phyloP scores from a whole-genome alignment of 441 rosid species.

The Daphne laureola region DNA sequence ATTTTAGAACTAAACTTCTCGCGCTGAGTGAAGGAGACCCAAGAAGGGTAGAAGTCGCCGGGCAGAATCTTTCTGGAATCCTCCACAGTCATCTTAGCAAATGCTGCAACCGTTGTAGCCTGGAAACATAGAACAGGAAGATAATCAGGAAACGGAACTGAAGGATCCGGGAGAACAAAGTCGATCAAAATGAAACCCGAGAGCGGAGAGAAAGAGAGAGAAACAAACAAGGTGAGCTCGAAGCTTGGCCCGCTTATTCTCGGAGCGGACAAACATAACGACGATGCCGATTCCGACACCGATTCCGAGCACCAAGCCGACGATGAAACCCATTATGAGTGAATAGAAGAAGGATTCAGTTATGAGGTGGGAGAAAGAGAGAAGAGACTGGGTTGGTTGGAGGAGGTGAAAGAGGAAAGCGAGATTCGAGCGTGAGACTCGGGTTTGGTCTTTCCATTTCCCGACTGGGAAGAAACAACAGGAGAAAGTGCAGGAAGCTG shows the following conservation, averaged over 20 bases:
- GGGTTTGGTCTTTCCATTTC: no score
- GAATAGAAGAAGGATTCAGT: no score
- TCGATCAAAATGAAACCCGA: not conserved
- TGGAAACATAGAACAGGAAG: slow-evolving; percentile 13
- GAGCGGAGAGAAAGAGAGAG: not conserved
- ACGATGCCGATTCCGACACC: slow-evolving; percentile 56
- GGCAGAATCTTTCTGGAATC: slow-evolving; percentile 91
- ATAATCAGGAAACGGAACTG: not conserved
- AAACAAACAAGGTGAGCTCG: slow-evolving; percentile 66
- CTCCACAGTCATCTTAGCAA: slow-evolving; percentile 89
- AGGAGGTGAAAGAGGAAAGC: no score
- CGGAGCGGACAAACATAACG: slow-evolving; percentile 64
- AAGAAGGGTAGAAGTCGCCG: slow-evolving; percentile 72
- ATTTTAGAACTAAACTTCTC: slow-evolving; percentile 56
- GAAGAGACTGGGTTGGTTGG: no score
- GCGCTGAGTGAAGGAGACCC: slow-evolving; percentile 92
- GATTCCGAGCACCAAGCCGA: slow-evolving; percentile 74
- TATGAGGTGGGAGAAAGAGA: no score
- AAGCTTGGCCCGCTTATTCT: slow-evolving; percentile 73
- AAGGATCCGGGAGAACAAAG: not conserved
- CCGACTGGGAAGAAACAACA: no score
- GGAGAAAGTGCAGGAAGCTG: no score
- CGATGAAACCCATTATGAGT: slow-evolving; percentile 45
- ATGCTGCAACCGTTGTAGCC: slow-evolving; percentile 86
- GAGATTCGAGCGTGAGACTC: no score